Percentiles rank a stretch among this genome's conserved stretches.
Conservation (phyloP, 1,284 basidiomycete genomes). For the Irpex lacteus region DNA sequence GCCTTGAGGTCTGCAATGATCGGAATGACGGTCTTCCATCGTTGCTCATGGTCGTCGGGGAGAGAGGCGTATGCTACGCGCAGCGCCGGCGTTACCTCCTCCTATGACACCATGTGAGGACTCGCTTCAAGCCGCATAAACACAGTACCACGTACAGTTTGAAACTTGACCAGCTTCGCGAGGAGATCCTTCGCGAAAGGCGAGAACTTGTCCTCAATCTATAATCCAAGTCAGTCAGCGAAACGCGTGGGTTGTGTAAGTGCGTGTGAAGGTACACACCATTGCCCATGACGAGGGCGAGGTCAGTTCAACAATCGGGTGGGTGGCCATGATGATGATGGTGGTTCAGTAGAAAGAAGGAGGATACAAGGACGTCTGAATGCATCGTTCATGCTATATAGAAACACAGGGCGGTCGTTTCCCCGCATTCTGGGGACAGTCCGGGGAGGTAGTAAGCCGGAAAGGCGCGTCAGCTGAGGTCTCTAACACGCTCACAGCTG, state of each 20-base stretch:
- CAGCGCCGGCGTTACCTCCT: constrained; percentile 83
- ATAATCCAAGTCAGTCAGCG: neutral
- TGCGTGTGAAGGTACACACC: constrained; percentile 39
- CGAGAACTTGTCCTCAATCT: constrained; percentile 93
- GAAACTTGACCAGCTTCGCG: constrained; percentile 80
- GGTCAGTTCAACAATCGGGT: constrained; percentile 72
- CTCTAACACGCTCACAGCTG: neutral
- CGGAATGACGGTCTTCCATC: constrained; percentile 86
- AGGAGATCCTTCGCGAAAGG: constrained; percentile 85
- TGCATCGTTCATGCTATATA: constrained; percentile 3
- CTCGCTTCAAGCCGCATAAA: neutral
- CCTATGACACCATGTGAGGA: constrained; percentile 42
- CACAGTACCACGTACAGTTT: constrained; percentile 60
- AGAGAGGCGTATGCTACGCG: constrained; percentile 82
- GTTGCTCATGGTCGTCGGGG: constrained; percentile 64
- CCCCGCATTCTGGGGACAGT: neutral
- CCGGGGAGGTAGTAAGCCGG: constrained; percentile 2
- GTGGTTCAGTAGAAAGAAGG: neutral
- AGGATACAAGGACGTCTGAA: neutral
- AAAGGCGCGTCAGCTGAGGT: neutral
- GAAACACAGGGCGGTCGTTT: neutral
- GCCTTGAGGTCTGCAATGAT: constrained; percentile 84
- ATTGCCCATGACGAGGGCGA: constrained; percentile 82
- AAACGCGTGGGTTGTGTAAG: neutral
- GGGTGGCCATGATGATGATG: constrained; percentile 44